These are phyloP conservation scores for Cutaneotrichosporon sp. DNA, from an alignment of 1,284 basidiomycete genomes.

Conservation along the genomic window DNA sequence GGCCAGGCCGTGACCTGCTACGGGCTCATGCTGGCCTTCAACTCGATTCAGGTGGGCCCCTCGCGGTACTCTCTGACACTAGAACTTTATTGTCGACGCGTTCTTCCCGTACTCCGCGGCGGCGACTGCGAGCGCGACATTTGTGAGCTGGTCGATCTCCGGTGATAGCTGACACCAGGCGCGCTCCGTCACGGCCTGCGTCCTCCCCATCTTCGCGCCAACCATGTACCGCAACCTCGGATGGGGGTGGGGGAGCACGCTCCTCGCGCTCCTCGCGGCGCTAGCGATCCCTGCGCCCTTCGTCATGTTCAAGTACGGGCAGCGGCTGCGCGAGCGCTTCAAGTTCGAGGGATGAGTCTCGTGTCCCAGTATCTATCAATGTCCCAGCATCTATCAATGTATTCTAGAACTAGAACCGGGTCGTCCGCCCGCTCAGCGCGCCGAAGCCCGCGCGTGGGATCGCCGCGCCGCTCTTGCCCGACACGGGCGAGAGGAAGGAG, in stretches of 20 bases:
- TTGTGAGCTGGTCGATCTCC: no score
- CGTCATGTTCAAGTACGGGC: conserved; percentile 54
- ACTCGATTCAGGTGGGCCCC: conserved; percentile 45
- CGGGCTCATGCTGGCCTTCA: conserved; percentile 55
- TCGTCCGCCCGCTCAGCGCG: neutral
- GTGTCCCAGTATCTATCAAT: no score
- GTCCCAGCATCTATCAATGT: no score
- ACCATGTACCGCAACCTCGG: conserved; percentile 55
- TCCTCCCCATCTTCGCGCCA: conserved; percentile 54
- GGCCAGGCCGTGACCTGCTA: conserved; percentile 43
- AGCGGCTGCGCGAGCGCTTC: conserved; percentile 47
- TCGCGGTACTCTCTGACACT: neutral
- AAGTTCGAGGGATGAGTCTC: conserved; percentile 40
- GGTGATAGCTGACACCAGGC: no score
- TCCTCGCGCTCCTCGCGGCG: conserved; percentile 52
- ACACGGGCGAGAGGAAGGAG: conserved; percentile 38
- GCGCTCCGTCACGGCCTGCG: conserved; percentile 51
- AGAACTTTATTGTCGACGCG: conserved; percentile 55
- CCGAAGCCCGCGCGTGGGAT: conserved; percentile 42
- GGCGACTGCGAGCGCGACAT: conserved; percentile 52
- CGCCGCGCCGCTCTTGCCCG: conserved; percentile 20
- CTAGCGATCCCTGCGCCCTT: conserved; percentile 54
- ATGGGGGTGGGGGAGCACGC: conserved; percentile 55
- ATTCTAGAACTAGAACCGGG: conserved; percentile 8
- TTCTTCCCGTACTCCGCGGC: conserved; percentile 57